These are phyloP conservation scores for Zoysia matrella DNA, from an alignment of 202 grass and related monocot genomes.

Conservation along the genomic window DNA sequence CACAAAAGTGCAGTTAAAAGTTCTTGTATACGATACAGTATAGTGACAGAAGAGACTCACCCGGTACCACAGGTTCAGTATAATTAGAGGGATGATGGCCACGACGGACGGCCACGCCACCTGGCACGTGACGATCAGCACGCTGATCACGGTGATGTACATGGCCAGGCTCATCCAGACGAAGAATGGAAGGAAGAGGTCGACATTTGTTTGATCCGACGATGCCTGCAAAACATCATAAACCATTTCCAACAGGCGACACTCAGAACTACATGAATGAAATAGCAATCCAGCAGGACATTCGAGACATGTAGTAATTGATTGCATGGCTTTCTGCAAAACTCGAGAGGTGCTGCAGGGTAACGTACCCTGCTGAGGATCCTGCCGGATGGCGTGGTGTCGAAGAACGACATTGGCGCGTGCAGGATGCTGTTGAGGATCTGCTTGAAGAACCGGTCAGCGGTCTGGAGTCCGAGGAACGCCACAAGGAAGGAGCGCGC, in stretches of 20 bases:
- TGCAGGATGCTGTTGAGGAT: conserved; percentile 92
- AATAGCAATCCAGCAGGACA: no score
- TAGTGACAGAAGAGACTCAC: conserved; percentile 39
- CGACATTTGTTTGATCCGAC: conserved; percentile 91
- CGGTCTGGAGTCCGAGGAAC: conserved; percentile 75
- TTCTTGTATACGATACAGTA: neutral
- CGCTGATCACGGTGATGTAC: conserved; percentile 88
- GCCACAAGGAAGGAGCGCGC: conserved; percentile 67
- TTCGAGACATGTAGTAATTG: neutral
- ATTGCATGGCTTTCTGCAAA: neutral
- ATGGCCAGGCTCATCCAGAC: conserved; percentile 77
- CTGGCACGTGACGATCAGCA: conserved; percentile 75
- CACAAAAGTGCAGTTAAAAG: neutral
- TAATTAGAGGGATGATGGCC: conserved; percentile 67
- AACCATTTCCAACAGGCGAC: neutral
- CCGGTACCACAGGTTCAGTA: conserved; percentile 94
- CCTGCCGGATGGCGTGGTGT: conserved; percentile 96
- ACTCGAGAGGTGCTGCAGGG: neutral
- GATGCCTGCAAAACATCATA: conserved; percentile 60
- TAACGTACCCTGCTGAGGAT: conserved; percentile 87
- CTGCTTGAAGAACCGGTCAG: conserved; percentile 82
- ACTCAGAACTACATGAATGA: neutral
- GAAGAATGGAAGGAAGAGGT: conserved; percentile 92
- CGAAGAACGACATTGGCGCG: conserved; percentile 97
- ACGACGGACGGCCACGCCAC: conserved; percentile 93